Conservation (phyloP, 345 rosid species). For the Aegle marmelos region DNA sequence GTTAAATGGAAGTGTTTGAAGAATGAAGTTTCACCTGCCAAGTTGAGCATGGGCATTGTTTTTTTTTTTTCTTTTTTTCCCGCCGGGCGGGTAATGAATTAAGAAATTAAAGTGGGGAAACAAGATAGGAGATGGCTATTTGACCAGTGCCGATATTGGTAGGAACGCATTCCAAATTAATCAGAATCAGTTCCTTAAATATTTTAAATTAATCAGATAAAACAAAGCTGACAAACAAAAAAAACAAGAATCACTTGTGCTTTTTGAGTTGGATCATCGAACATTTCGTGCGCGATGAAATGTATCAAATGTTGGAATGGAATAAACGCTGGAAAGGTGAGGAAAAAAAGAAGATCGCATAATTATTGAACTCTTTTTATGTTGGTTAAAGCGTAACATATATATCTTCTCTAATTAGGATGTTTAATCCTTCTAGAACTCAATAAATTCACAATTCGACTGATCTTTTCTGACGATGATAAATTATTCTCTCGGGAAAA, state of each 20-base stretch:
- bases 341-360: neutral
- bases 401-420: neutral
- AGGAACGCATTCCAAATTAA: no score
- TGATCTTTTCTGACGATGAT: neutral
- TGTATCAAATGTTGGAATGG: neutral
- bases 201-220: neutral
- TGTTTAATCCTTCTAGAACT: neutral
- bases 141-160: neutral
- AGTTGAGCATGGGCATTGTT: no score
- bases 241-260: neutral
- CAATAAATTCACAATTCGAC: neutral
- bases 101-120: neutral
- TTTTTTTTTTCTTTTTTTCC: no score
- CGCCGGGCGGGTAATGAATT: no score
- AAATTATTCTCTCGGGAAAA: neutral
- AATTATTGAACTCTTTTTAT: neutral
- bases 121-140: neutral
- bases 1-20: no score
- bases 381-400: slow-evolving; percentile 11
- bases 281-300: neutral
- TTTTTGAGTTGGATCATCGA: neutral
- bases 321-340: neutral
- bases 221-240: neutral
- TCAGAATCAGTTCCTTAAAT: no score
- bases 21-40: no score